Evolutionary conservation across 1,284 basidiomycete genomes (phyloP).

Genomic region (Heterobasidion irregulare): DNA sequence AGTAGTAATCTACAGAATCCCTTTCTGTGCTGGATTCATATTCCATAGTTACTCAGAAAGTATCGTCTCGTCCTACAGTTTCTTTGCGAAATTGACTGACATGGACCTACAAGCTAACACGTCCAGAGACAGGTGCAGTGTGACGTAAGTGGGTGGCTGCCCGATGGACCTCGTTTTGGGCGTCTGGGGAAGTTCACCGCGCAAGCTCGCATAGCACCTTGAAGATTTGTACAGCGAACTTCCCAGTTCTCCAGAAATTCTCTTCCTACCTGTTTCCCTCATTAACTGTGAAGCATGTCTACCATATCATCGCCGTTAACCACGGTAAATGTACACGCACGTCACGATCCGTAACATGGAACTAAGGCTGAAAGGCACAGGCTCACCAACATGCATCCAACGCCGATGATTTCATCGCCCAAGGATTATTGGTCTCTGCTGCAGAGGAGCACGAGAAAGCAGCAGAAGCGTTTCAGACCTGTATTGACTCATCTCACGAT

Average conservation of each 20-base stretch:
- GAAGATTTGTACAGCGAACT: neutral
- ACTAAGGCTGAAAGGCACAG: slow-evolving; percentile 26
- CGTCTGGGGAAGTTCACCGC: neutral
- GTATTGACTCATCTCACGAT: slow-evolving; percentile 61
- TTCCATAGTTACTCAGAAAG: too few relatives aligned
- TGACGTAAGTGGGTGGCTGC: neutral
- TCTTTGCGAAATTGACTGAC: too few relatives aligned
- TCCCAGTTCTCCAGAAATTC: neutral
- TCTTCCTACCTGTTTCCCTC: neutral
- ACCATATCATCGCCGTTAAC: slow-evolving; percentile 24
- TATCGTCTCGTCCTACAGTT: too few relatives aligned
- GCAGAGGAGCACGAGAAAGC: slow-evolving; percentile 58
- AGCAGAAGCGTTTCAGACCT: slow-evolving; percentile 62
- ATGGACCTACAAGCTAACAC: neutral
- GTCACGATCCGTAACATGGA: neutral
- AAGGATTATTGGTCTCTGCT: slow-evolving; percentile 60
- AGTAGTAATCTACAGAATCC: too few relatives aligned
- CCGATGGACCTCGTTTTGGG: neutral
- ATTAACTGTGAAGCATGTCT: slow-evolving; percentile 15
- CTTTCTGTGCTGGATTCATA: too few relatives aligned
- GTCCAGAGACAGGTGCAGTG: neutral
- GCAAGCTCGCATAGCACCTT: neutral
- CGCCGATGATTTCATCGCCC: slow-evolving; percentile 58
- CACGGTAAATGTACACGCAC: slow-evolving; percentile 17
- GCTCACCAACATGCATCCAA: slow-evolving; percentile 76